Base-by-base conservation (phyloP, 768 basidiomycete genomes). In the Amanita pseudoporphyria region DNA sequence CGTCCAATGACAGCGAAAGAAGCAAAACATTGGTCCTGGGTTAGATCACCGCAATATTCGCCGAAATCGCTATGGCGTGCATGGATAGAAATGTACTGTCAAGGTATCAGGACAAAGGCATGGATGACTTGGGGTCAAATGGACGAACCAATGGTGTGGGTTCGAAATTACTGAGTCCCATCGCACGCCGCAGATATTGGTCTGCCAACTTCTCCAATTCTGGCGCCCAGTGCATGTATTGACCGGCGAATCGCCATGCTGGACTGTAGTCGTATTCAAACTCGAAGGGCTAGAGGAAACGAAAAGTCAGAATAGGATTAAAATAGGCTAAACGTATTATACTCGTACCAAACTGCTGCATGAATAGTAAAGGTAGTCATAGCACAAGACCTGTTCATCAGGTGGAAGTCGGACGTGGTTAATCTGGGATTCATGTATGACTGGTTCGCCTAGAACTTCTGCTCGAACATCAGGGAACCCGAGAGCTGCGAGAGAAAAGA, bases 201-300 rank as follows among this genome's bases (percentile, higher is more conserved):
- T 73, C 63, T 4, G 76, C 71, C 16, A 81, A 54, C 5, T 56
- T 52, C 51, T 69, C 61, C 9, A 82, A 57, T 19, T 54, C 56
- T 6, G 67, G 60, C 2, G 67, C 67, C 76, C 76, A 82, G 46
- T 67, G 69, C 64, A 79, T 67, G 54, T 79, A 59, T 53, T 70
- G 64, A 14, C 76, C 79, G 30, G 75, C 76, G 58, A 70, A 71
- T 55, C 72, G 63, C 80, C 80, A 82, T 14, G 72, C 77, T 16
- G 79, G 78, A 49, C 73, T 73, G 56, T 72, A 81, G 50, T 81
- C 78, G 45, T 67, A 69, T 41, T 77, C 75, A 57, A 72, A 75
- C 57, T 81, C 79, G 50, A 64, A 74, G 5, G 76, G 71, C 77
- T 81, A 51, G 24, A 30, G 26, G n/a, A 18, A n/a, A 37, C 10